Conservation (phyloP, 768 basidiomycete species). For the Boletus insuetus region DNA sequence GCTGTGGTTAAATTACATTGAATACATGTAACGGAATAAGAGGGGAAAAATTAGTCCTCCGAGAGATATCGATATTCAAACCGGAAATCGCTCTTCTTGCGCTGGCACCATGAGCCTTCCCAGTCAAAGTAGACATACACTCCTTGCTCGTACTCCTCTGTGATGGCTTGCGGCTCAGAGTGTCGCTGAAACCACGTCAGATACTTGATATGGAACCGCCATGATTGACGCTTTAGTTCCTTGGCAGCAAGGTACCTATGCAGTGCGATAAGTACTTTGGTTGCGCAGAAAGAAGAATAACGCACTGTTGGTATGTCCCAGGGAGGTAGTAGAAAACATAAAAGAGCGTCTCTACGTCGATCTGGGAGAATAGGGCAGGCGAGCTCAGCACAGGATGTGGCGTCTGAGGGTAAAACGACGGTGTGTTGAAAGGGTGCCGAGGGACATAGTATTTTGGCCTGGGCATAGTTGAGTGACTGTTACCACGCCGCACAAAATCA, state of each 20-base stretch:
- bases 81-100: conserved; percentile 97
- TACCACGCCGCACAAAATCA: conserved; percentile 7
- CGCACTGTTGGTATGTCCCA: conserved; percentile 94
- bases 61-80: conserved; percentile 95
- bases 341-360: conserved; percentile 96
- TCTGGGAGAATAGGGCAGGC: conserved; percentile 79
- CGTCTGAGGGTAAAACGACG: conserved; percentile 90
- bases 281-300: neutral
- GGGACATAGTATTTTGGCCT: conserved; percentile 98
- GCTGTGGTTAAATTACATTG: conserved; percentile 27
- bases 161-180: conserved; percentile 96
- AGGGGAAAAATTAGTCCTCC: conserved; percentile 50
- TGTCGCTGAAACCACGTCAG: conserved; percentile 99
- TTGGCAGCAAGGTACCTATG: conserved; percentile 89
- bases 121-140: conserved; percentile 99
- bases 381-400: conserved; percentile 80
- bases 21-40: conserved; percentile 7
- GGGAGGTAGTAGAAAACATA: conserved; percentile 98
- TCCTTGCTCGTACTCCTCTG: conserved; percentile 99
- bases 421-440: conserved; percentile 86
- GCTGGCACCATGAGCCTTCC: conserved; percentile 98
- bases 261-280: neutral
- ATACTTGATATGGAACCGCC: conserved; percentile 99
- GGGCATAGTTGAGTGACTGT: conserved; percentile 10
- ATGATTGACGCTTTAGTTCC: conserved; percentile 95